Percentiles rank a stretch among this genome's conserved stretches.
Conservation (phyloP, 257 asterid species). For the Solanum neorickii region DNA sequence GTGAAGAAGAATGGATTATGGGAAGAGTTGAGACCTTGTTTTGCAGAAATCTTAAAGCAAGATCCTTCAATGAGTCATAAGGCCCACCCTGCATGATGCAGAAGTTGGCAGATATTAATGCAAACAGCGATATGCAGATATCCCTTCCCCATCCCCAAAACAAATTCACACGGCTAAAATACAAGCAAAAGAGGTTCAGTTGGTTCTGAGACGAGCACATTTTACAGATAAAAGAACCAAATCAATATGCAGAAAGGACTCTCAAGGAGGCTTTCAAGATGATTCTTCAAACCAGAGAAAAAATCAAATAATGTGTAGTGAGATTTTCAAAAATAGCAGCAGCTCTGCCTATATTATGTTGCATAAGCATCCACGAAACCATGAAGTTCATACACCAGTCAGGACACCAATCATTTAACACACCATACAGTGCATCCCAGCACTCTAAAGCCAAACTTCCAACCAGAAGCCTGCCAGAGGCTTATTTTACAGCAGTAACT, state of each 20-base stretch:
- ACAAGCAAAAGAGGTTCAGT: background rate
- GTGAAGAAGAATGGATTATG: slow-evolving; percentile 53
- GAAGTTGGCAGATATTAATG: background rate
- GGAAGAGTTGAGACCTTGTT: slow-evolving; percentile 56
- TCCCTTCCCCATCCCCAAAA: background rate
- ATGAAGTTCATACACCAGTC: background rate
- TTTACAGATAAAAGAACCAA: background rate
- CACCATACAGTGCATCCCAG: background rate
- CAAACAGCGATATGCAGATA: background rate
- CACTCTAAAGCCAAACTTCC: background rate
- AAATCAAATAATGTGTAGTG: background rate
- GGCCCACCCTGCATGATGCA: slow-evolving; percentile 50
- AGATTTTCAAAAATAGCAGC: background rate
- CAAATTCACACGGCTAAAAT: background rate
- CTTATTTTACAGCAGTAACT: background rate
- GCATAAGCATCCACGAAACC: background rate
- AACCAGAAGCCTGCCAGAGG: background rate
- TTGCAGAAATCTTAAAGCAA: slow-evolving; percentile 52
- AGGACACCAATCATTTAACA: background rate
- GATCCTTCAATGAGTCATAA: slow-evolving; percentile 48
- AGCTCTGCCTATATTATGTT: background rate
- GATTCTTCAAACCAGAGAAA: background rate
- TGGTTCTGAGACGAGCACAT: background rate
- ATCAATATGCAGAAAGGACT: background rate
- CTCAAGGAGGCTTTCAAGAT: background rate